A percentile compares a stretch with the other conserved stretches of the same genome.
Conservation (phyloP, 441 rosid genomes). For the Arabidopsis lyrata region DNA sequence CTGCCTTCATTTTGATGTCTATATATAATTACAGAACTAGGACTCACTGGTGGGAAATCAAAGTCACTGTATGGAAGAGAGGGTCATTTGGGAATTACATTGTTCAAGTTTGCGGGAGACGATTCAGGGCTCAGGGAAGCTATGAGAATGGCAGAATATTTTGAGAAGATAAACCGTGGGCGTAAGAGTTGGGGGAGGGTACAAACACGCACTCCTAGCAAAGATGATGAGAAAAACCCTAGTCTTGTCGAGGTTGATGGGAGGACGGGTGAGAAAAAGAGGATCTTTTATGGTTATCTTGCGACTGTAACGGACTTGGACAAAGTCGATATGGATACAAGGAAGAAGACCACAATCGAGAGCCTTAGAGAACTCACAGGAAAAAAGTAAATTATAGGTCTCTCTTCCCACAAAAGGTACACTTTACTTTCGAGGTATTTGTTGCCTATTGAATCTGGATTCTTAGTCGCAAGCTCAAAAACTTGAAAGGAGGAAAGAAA, state of each 20-base stretch:
- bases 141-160: slow-evolving; percentile 69
- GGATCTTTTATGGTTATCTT: slow-evolving; percentile 88
- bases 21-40: slow-evolving; percentile 70
- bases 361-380: slow-evolving; percentile 65
- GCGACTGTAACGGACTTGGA: slow-evolving; percentile 79
- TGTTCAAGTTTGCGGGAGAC: slow-evolving; percentile 74
- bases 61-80: slow-evolving; percentile 91
- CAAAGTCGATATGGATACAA: slow-evolving; percentile 82
- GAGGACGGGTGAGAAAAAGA: slow-evolving; percentile 76
- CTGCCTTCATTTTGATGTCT: slow-evolving; percentile 39
- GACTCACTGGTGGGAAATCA: slow-evolving; percentile 82
- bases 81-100: slow-evolving; percentile 89
- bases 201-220: slow-evolving; percentile 62
- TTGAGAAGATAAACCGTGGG: slow-evolving; percentile 83
- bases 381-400: slow-evolving; percentile 52
- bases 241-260: slow-evolving; percentile 74
- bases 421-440: slow-evolving; percentile 29
- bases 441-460: slow-evolving; percentile 36
- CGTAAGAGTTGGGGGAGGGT: slow-evolving; percentile 79
- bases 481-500: slow-evolving; percentile 25
- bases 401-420: slow-evolving; percentile 44
- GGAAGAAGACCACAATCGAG: slow-evolving; percentile 79
- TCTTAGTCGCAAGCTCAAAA: slow-evolving; percentile 18
- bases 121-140: slow-evolving; percentile 84
- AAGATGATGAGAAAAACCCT: slow-evolving; percentile 82